Base-by-base conservation (phyloP, 1,284 basidiomycete species). In the Tilletia setariae region DNA sequence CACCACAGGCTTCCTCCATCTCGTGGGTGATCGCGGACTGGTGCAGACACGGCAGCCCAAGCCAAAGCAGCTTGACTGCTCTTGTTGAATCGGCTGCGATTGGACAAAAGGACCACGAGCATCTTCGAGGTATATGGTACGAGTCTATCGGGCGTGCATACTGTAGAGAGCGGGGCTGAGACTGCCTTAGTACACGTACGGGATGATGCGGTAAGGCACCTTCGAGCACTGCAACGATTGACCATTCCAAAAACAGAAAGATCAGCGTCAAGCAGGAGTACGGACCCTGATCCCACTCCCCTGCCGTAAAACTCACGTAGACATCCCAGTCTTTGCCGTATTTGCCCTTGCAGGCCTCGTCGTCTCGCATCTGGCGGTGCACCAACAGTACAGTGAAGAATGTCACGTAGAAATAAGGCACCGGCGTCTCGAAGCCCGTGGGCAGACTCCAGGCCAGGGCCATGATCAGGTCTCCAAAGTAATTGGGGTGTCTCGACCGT, bases 381-480 rank as follows among this genome's bases (percentile, higher is more conserved):
- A 94, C 86, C 69, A 99, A 89, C 32, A 99, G 88, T 23, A 96
- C 88, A 7, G 88, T 86, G 80, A 99, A 98, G 85, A 94, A 85
- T 72, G 86, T 83, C 51, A 93, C 87, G 83, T 98, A 98, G 85
- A 95, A 98, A 85, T 98, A 99, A 1, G 95, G 94, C 80, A 98
- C 87, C 7, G 94, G 94, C 0, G 93, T 93, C 62, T 87, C 85
- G 84, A 97, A 94, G 8, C 92, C 93, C 0, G 93, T 95, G 0
- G 96, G 93, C 16, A 98, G 87, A 75, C 90, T 96, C 94, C 95
- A 98, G 0, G 90, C 89, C 68, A 92, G 84, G n/a, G 88, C 90
- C 93, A 95, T 95, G 73, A 94, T 84, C 70, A 91, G 85, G 80
- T 94, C 93, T 53, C 92, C 93, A 63, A 85, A 74, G 67, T 85